These are phyloP conservation scores for Kuraishia cidri DNA, from an alignment of 805 yeast genomes.

Conservation along the genomic window DNA sequence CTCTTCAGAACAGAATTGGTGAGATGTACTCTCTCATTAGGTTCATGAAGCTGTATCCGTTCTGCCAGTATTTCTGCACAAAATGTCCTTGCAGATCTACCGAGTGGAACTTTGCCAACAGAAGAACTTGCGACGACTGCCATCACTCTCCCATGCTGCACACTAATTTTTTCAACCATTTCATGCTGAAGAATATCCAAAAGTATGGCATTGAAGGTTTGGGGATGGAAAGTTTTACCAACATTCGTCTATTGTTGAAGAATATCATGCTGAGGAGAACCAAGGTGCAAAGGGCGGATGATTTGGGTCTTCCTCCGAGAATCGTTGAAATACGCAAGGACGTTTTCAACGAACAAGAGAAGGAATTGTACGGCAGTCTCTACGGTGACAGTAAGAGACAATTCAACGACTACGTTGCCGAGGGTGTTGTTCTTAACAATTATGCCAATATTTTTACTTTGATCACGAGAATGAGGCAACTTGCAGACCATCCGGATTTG, in stretches of 20 bases:
- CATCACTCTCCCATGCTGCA: slow-evolving; percentile 94
- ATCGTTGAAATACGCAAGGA: slow-evolving; percentile 85
- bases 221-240: slow-evolving; percentile 68
- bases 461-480: slow-evolving; percentile 94
- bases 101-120: slow-evolving; percentile 80
- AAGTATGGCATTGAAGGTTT: slow-evolving; percentile 76
- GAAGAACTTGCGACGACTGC: slow-evolving; percentile 79
- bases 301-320: slow-evolving; percentile 93
- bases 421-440: slow-evolving; percentile 93
- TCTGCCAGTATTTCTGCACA: slow-evolving; percentile 86
- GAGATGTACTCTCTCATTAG: slow-evolving; percentile 90
- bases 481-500: slow-evolving; percentile 97
- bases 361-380: slow-evolving; percentile 81
- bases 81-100: slow-evolving; percentile 78
- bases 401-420: slow-evolving; percentile 88
- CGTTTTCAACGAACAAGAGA: slow-evolving; percentile 88
- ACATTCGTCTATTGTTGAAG: slow-evolving; percentile 64
- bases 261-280: slow-evolving; percentile 92
- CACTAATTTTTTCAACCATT: slow-evolving; percentile 91
- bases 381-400: slow-evolving; percentile 82
- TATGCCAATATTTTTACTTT: slow-evolving; percentile 95
- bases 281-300: slow-evolving; percentile 94
- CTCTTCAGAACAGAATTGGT: slow-evolving; percentile 92
- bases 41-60: slow-evolving; percentile 77
- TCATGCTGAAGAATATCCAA: slow-evolving; percentile 90